phyloP scores from a whole-genome alignment of 106 monocot species.

The Hemerocallis citrina region DNA sequence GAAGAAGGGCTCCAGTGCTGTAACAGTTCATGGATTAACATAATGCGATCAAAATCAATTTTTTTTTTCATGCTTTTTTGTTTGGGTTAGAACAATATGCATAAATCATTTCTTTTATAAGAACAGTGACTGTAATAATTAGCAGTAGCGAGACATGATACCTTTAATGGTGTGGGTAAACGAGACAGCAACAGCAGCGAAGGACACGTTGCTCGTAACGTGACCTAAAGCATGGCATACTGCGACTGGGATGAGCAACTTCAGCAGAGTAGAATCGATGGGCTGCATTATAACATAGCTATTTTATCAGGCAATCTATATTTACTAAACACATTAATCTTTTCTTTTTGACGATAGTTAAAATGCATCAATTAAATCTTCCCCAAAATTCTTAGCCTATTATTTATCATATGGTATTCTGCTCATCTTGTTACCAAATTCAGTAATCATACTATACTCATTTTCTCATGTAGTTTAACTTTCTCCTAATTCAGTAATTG shows the following conservation, averaged over 20 bases:
- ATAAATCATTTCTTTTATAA: neutral
- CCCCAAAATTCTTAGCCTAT: no score
- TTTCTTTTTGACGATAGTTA: no score
- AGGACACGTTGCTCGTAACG: slow-evolving; percentile 94
- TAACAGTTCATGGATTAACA: slow-evolving; percentile 5
- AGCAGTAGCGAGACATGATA: no score
- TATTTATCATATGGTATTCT: no score
- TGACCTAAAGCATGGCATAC: slow-evolving; percentile 93
- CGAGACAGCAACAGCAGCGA: slow-evolving; percentile 97
- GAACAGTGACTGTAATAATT: neutral
- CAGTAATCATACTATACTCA: no score
- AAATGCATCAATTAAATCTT: no score
- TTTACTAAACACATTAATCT: no score
- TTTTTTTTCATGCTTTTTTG: neutral
- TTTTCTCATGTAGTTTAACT: no score
- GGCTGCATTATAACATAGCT: slow-evolving; percentile 43
- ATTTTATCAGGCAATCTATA: no score
- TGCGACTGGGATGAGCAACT: slow-evolving; percentile 91
- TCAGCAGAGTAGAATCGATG: slow-evolving; percentile 56
- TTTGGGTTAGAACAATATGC: neutral
- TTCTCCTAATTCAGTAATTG: no score
- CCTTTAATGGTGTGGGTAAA: slow-evolving; percentile 98
- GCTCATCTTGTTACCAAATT: no score
- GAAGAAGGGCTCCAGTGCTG: slow-evolving; percentile 99
- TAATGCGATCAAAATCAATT: neutral